Evolutionary conservation across 73 alveolate genomes (phyloP).

Genomic region (Urostyla sp.): DNA sequence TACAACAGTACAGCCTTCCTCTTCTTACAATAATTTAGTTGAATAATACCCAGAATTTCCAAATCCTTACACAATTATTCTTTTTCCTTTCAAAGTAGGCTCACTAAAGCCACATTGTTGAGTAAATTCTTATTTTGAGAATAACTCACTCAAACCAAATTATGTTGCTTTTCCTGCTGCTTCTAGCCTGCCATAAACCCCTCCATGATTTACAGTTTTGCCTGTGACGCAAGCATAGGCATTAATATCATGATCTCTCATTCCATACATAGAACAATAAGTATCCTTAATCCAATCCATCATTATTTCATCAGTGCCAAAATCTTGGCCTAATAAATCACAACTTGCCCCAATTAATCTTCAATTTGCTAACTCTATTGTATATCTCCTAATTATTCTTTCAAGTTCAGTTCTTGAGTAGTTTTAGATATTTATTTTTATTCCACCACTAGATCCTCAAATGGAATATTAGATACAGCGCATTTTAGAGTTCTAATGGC

Average conservation of each 20-base stretch:
- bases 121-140: too few relatives aligned
- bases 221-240: conserved; percentile 78
- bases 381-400: conserved; percentile 87
- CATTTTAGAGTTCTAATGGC: conserved; percentile 84
- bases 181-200: conserved; percentile 74
- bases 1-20: conserved; percentile 72
- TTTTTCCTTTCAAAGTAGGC: conserved; percentile 52
- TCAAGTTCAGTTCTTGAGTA: conserved; percentile 83
- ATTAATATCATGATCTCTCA: conserved; percentile 64
- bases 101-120: too few relatives aligned
- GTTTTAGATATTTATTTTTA: conserved; percentile 75
- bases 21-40: conserved; percentile 34
- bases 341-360: conserved; percentile 88
- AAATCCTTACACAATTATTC: conserved; percentile 59
- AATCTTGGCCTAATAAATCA: conserved; percentile 86
- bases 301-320: conserved; percentile 66
- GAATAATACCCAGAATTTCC: conserved; percentile 63
- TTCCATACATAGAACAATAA: conserved; percentile 60
- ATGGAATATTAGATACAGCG: conserved; percentile 83
- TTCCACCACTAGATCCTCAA: conserved; percentile 93
- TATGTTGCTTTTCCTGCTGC: conserved; percentile 68
- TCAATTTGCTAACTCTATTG: conserved; percentile 85
- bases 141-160: conserved; percentile 41
- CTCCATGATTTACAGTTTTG: conserved; percentile 67
- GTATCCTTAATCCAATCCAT: conserved; percentile 81